Conservation (phyloP, 352 stramenopile species). For the Phytophthora pseudosyringae region DNA sequence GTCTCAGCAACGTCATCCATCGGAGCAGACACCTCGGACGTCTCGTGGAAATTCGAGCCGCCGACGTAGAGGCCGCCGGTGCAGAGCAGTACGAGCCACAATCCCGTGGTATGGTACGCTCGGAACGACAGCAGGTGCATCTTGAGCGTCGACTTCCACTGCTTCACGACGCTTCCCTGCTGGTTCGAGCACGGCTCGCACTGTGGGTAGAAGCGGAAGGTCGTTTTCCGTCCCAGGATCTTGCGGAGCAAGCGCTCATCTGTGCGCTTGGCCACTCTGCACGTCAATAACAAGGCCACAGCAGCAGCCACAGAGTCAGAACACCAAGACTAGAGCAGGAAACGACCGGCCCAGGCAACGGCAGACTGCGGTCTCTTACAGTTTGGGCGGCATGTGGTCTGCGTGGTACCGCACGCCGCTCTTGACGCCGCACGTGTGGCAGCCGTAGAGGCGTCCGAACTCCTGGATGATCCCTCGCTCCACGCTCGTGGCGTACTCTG, state of each 20-base stretch:
- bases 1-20: slow-evolving; percentile 25
- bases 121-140: slow-evolving; percentile 69
- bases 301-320: not conserved
- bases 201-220: slow-evolving; percentile 86
- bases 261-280: slow-evolving; percentile 64
- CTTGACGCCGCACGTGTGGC: slow-evolving; percentile 84
- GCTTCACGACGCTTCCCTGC: slow-evolving; percentile 68
- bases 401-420: slow-evolving; percentile 72
- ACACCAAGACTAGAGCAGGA: slow-evolving; percentile 4
- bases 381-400: slow-evolving; percentile 88
- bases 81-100: slow-evolving; percentile 86
- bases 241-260: slow-evolving; percentile 52
- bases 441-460: slow-evolving; percentile 81
- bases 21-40: slow-evolving; percentile 45
- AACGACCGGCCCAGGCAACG: not conserved
- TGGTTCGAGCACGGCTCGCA: slow-evolving; percentile 86
- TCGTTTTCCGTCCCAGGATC: slow-evolving; percentile 54
- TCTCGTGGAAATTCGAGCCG: slow-evolving; percentile 71
- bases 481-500: slow-evolving; percentile 69
- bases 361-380: slow-evolving; percentile 41
- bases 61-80: slow-evolving; percentile 78
- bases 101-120: slow-evolving; percentile 75
- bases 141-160: slow-evolving; percentile 67
- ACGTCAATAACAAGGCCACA: slow-evolving; percentile 6
- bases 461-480: slow-evolving; percentile 78